Evolutionary conservation across 2,329 filamentous ascomycete genomes (phyloP), one percentile per base, ranked within the genome.

Genomic region (Penicillium sp.): DNA sequence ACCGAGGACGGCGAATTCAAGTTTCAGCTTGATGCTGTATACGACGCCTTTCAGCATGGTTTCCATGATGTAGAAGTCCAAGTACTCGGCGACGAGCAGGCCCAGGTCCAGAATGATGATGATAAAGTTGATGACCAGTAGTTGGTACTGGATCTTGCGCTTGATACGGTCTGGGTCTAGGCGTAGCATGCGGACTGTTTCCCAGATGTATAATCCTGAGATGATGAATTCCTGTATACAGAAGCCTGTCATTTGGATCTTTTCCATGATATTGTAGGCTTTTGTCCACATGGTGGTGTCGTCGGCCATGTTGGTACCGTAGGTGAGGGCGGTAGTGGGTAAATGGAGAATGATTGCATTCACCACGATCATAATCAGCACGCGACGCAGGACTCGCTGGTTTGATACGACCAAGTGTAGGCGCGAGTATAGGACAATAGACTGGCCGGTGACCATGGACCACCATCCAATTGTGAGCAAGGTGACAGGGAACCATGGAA

Each of bases 171-270:
- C 72, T 20, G 74, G 73, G 56, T 81, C 76, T 10, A 78, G 61
- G 8, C 75, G 75, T 50, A 84, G 72, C 54, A 83, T 75, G 77
- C 75, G 78, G 55, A 80, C 67, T 0, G 82, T 82, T 60, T 84
- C 80, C 66, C 71, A 72, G 54, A 85, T 82, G 65, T 83, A 85
- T 20, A 82, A 69, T 1, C 73, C 72, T 1, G 81, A 83, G 48
- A 85, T 76, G 58, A 82, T 73, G 49, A 80, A 74, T 56, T 85
- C 82, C 61, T 85, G 82, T 13, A 83, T 52, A 61, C 80, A 83
- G 63, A 85, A 85, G 8, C 81, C 73, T 6, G 79, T 81, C 66
- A 84, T 79, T 63, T 85, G 81, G 18, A 84, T 75, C 65, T 81
- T 81, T 60, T 85, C 82, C 72, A 81, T 77, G 34, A 78, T 64